Conservation (phyloP, 2,329 filamentous ascomycete genomes). For the Pseudocercospora pini-densiflorae region DNA sequence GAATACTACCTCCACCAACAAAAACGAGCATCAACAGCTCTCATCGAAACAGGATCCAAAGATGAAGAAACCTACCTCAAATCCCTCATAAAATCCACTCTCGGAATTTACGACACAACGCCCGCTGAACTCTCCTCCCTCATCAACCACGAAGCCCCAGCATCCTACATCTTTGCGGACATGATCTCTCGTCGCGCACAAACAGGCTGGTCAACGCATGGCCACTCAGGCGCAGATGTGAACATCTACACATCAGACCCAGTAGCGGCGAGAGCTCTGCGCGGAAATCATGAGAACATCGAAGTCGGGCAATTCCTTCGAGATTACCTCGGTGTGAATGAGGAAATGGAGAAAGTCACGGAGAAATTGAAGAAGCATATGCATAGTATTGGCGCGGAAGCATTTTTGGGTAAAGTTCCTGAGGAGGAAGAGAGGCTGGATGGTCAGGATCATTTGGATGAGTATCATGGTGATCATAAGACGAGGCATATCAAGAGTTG, state of each 20-base stretch:
- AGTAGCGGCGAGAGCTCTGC: constrained; percentile 63
- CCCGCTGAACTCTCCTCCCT: constrained; percentile 72
- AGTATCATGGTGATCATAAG: constrained; percentile 38
- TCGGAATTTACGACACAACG: constrained; percentile 75
- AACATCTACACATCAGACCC: constrained; percentile 89
- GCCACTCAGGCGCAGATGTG: constrained; percentile 86
- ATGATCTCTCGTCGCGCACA: constrained; percentile 88
- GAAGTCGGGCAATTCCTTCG: constrained; percentile 84
- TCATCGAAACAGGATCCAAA: constrained; percentile 25
- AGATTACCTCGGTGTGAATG: constrained; percentile 77
- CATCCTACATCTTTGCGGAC: constrained; percentile 70
- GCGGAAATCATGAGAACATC: constrained; percentile 93
- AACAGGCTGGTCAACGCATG: constrained; percentile 92
- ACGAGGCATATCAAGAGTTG: constrained; percentile 24
- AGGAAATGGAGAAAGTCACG: constrained; percentile 80
- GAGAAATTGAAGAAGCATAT: constrained; percentile 69
- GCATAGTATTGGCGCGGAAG: constrained; percentile 40
- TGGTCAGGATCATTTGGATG: constrained; percentile 51
- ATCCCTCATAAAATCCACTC: constrained; percentile 67
- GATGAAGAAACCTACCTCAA: constrained; percentile 69
- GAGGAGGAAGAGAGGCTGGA: constrained; percentile 48
- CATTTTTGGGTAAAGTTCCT: constrained; percentile 51
- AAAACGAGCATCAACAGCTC: constrained; percentile 23
- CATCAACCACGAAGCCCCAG: constrained; percentile 58
- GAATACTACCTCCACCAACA: constrained; percentile 62